Base-by-base conservation (phyloP, 345 rosid genomes). In the Xanthoceras sorbifolium region DNA sequence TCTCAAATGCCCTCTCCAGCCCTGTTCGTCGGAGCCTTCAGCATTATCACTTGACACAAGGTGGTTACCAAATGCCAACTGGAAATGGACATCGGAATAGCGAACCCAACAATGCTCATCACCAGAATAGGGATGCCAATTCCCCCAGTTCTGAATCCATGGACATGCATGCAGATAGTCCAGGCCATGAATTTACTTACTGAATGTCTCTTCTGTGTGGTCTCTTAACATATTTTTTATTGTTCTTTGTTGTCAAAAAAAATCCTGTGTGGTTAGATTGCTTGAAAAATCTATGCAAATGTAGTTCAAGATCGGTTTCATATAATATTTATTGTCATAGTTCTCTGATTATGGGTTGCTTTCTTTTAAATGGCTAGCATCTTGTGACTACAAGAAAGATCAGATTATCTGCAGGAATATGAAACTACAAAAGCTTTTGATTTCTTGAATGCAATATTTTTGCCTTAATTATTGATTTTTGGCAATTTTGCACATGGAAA, bases 1-100 rank as follows among this genome's bases (percentile, higher is more conserved):
- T 88, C 78, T 86, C 88, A 1, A 81, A 83, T 66, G 91, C 85
- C 61, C 89, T 92, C 25, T 90, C 94, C 26, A 90, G 97, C 78
- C 94, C 97, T 1, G 85, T 90, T 72, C 89, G 89, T 22, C 83
- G 90, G 72, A 90, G 91, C 84, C 91, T 90, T 71, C 94, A 90
- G 72, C 85, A 84, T 57, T 88, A 81, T 82, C 86, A 89, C 78
- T 76, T 86, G 79, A 69, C 83, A 28, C 89, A 83, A 70, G 76
- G 78, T 9, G 78, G 81, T 61, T 81, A 77, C 64, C 67, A 82
- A 67, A 75, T 48, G 74, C 29, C 78, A 8, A 2, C 77, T 1
- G 80, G 78, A 54, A 80, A 73, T 69, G 84, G 77, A 31, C 62
- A 79, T 15, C 80, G 78, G 76, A 77, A 63, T 23, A 26, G 14